Evolutionary conservation across 331 rosid species (phyloP).

Genomic region (Arachis monticola): DNA sequence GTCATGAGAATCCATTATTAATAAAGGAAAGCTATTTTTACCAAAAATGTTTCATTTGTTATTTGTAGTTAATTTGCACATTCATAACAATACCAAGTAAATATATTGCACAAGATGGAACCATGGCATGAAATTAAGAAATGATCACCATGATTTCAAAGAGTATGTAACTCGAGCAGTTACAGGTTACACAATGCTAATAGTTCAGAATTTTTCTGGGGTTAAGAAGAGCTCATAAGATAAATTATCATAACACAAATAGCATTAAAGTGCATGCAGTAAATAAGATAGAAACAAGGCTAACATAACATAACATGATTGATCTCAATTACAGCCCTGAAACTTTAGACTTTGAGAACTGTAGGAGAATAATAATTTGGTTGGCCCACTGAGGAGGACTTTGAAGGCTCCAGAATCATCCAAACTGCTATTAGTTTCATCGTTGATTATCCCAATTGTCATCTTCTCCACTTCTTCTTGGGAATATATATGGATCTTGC

Average conservation of each 20-base stretch:
- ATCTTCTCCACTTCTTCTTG: conserved; percentile 95
- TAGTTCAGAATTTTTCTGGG: conserved; percentile 33
- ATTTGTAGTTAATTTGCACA: neutral
- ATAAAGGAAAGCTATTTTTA: neutral
- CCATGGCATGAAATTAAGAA: conserved; percentile 20
- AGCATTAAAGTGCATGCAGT: conserved; percentile 2
- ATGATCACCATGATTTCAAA: conserved; percentile 27
- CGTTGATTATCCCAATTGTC: conserved; percentile 77
- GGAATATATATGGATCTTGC: conserved; percentile 85
- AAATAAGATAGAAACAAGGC: conserved; percentile 19
- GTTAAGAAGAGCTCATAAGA: conserved; percentile 21
- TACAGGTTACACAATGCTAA: conserved; percentile 27
- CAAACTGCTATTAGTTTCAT: conserved; percentile 90
- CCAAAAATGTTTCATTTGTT: neutral
- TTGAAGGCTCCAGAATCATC: conserved; percentile 78
- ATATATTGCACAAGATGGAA: conserved; percentile 15
- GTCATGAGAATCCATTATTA: conserved; percentile 18
- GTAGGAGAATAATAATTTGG: conserved; percentile 87
- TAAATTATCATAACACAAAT: conserved; percentile 21
- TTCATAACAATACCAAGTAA: neutral
- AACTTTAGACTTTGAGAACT: conserved; percentile 56
- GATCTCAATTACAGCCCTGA: conserved; percentile 33
- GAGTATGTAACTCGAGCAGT: conserved; percentile 8
- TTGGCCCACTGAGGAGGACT: conserved; percentile 95
- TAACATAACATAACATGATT: conserved; percentile 23